phyloP scores from a whole-genome alignment of 768 basidiomycete genomes.

The Pleurotus platypus region DNA sequence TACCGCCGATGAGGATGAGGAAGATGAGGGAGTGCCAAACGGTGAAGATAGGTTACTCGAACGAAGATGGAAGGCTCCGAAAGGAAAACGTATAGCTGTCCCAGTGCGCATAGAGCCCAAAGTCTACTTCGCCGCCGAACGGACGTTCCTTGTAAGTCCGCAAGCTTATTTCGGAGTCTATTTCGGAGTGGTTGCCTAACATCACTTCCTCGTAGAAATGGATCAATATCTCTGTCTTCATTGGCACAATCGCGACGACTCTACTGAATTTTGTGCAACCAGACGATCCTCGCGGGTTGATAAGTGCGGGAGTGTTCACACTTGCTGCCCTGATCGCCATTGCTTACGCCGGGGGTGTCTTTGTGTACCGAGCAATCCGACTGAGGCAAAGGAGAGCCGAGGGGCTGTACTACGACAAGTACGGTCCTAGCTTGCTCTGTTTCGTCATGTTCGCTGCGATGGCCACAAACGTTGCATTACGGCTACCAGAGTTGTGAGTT shows the following conservation, averaged over 20 bases:
- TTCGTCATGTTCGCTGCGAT: constrained; percentile 65
- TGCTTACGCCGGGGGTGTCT: constrained; percentile 80
- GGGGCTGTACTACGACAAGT: constrained; percentile 87
- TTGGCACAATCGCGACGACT: constrained; percentile 86
- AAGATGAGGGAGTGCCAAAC: constrained; percentile 19
- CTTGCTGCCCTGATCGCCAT: constrained; percentile 86
- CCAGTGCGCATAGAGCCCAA: constrained; percentile 98
- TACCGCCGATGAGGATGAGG: constrained; percentile 19
- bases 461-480: constrained; percentile 69
- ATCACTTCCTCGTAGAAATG: constrained; percentile 58
- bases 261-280: constrained; percentile 82
- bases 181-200: constrained; percentile 6
- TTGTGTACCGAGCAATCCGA: constrained; percentile 68
- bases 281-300: constrained; percentile 71
- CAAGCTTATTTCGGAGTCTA: background rate
- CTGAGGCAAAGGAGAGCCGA: constrained; percentile 71
- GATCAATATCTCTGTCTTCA: constrained; percentile 83
- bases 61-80: constrained; percentile 72
- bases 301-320: constrained; percentile 88
- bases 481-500: constrained; percentile 52
- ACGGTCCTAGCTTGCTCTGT: constrained; percentile 77
- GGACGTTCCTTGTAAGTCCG: constrained; percentile 83
- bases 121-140: constrained; percentile 94
- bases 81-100: constrained; percentile 86
- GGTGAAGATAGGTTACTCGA: constrained; percentile 55